A percentile compares a stretch with the other conserved stretches of the same genome.
These are phyloP conservation scores for Actinomucor elegans DNA, from an alignment of 371 early-diverging fungal genomes.

Conservation along the genomic window DNA sequence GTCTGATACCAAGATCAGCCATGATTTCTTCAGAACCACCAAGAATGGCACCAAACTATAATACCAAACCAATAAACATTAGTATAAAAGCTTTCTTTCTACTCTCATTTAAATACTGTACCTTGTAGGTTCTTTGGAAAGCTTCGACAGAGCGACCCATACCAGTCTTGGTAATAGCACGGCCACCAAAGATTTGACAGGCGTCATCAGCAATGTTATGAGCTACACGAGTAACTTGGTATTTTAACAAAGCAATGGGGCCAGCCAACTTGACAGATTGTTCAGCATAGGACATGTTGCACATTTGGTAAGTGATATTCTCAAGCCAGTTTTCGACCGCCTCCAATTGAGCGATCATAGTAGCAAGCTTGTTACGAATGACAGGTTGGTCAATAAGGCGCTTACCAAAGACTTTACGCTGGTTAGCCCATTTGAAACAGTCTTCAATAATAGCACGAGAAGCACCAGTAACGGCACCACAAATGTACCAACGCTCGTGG, in stretches of 20 bases:
- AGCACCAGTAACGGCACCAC: slow-evolving; percentile 75
- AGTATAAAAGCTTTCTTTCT: not conserved
- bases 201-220: slow-evolving; percentile 62
- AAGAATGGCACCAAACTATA: slow-evolving; percentile 68
- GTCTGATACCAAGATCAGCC: slow-evolving; percentile 52
- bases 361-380: slow-evolving; percentile 63
- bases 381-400: slow-evolving; percentile 68
- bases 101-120: slow-evolving; percentile 1
- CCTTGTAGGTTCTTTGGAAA: slow-evolving; percentile 62
- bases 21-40: slow-evolving; percentile 80
- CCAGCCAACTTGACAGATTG: slow-evolving; percentile 66
- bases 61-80: no score
- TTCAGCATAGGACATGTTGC: slow-evolving; percentile 58
- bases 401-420: slow-evolving; percentile 85
- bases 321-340: slow-evolving; percentile 64
- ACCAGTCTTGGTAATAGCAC: slow-evolving; percentile 65
- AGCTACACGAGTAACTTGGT: slow-evolving; percentile 57
- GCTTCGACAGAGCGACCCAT: slow-evolving; percentile 59
- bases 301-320: slow-evolving; percentile 66
- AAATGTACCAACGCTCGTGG: slow-evolving; percentile 81
- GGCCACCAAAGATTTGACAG: slow-evolving; percentile 73
- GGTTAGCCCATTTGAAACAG: slow-evolving; percentile 78
- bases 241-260: slow-evolving; percentile 66
- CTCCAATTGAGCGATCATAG: slow-evolving; percentile 65
- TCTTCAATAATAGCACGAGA: slow-evolving; percentile 83